Evolutionary conservation across 225 moss, liverwort and hornwort genomes (phyloP).

Genomic region (Anthoceros angustus): DNA sequence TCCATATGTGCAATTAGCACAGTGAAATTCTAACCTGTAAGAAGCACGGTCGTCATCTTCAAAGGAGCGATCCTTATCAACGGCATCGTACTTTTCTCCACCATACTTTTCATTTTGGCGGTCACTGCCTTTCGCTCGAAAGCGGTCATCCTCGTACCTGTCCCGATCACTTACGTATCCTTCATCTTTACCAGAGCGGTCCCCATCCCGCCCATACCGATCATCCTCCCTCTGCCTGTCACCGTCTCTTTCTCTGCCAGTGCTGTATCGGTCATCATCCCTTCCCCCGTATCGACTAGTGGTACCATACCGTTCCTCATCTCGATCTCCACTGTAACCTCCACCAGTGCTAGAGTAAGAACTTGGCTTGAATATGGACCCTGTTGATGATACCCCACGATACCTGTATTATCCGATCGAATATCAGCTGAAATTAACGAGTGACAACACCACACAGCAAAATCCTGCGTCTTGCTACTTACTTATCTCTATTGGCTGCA

Average conservation of each 20-base stretch:
- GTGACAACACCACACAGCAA: background rate
- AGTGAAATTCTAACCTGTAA: conserved; percentile 18
- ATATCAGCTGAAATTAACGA: too few relatives aligned
- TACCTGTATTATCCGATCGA: conserved; percentile 29
- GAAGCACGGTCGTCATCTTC: conserved; percentile 32
- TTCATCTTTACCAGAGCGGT: conserved; percentile 21
- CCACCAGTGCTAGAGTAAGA: conserved; percentile 67
- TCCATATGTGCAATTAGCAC: background rate
- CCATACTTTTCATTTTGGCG: conserved; percentile 31
- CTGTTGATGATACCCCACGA: conserved; percentile 73
- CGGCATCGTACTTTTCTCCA: conserved; percentile 29
- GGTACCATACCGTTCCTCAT: conserved; percentile 56
- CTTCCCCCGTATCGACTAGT: conserved; percentile 41
- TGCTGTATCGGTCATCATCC: conserved; percentile 69
- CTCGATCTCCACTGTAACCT: conserved; percentile 51
- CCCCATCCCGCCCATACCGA: conserved; percentile 24
- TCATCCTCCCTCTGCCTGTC: conserved; percentile 81
- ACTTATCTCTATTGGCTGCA: conserved; percentile 87
- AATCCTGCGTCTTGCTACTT: conserved; percentile 5
- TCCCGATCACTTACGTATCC: conserved; percentile 25
- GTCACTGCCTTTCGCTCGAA: conserved; percentile 40
- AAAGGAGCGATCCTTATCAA: conserved; percentile 17
- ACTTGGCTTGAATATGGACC: conserved; percentile 50
- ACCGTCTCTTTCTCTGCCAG: conserved; percentile 28
- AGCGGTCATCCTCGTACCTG: conserved; percentile 19